These are phyloP conservation scores for Exophiala sideris DNA, from an alignment of 2,329 filamentous ascomycete genomes.

Conservation along the genomic window DNA sequence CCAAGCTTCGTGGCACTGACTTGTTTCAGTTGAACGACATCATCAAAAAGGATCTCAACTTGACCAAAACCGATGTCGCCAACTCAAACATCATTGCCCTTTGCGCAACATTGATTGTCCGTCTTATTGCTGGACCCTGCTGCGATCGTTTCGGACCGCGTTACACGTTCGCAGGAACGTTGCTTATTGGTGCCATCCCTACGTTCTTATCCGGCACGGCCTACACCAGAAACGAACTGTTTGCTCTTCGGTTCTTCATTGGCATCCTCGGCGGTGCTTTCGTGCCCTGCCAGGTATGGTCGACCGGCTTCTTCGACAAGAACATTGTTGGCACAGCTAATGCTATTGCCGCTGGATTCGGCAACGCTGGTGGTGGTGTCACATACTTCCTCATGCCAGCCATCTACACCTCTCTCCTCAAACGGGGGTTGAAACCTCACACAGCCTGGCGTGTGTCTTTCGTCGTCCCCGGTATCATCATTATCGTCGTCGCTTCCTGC, in stretches of 20 bases:
- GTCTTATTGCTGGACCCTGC: slow-evolving; percentile 73
- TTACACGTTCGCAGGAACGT: slow-evolving; percentile 69
- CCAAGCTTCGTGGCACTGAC: slow-evolving; percentile 24
- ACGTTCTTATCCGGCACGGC: slow-evolving; percentile 78
- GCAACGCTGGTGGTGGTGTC: slow-evolving; percentile 83
- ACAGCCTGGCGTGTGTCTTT: slow-evolving; percentile 82
- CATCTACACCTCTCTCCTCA: slow-evolving; percentile 73
- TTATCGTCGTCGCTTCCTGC: slow-evolving; percentile 61
- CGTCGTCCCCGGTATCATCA: slow-evolving; percentile 75
- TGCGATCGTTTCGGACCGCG: slow-evolving; percentile 83
- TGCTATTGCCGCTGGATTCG: slow-evolving; percentile 77
- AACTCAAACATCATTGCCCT: slow-evolving; percentile 91
- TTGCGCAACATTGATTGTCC: slow-evolving; percentile 69
- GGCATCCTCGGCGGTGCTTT: slow-evolving; percentile 45
- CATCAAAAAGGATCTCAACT: slow-evolving; percentile 73
- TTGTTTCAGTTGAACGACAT: slow-evolving; percentile 60
- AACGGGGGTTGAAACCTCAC: slow-evolving; percentile 59
- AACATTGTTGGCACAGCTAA: slow-evolving; percentile 88
- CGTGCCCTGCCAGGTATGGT: slow-evolving; percentile 77
- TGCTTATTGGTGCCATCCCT: slow-evolving; percentile 76
- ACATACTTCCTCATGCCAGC: slow-evolving; percentile 94
- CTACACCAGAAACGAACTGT: slow-evolving; percentile 56
- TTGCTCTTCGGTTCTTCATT: slow-evolving; percentile 44
- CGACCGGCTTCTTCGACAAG: slow-evolving; percentile 89
- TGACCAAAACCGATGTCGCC: slow-evolving; percentile 67